phyloP scores from a whole-genome alignment of 768 basidiomycete genomes.

The Chalciporus chontae region DNA sequence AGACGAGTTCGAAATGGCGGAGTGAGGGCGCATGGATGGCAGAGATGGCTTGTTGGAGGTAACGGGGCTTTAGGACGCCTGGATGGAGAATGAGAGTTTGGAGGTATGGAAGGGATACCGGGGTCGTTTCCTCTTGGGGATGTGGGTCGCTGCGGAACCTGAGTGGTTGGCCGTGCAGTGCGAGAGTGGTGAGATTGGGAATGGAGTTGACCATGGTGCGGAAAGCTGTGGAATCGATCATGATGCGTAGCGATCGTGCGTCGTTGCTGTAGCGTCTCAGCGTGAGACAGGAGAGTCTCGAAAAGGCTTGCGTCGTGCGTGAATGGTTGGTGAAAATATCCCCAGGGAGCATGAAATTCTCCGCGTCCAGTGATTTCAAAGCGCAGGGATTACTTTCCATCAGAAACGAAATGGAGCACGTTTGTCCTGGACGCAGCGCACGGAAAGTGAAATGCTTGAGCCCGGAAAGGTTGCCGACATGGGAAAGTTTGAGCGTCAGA shows the following conservation, averaged over 20 bases:
- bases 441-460: slow-evolving; percentile 29
- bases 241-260: slow-evolving; percentile 25
- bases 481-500: slow-evolving; percentile 26
- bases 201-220: slow-evolving; percentile 22
- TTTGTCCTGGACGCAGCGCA: slow-evolving; percentile 30
- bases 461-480: slow-evolving; percentile 14
- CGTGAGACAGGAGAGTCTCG: slow-evolving; percentile 24
- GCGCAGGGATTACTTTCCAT: slow-evolving; percentile 10
- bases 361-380: slow-evolving; percentile 28
- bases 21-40: slow-evolving; percentile 26
- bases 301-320: slow-evolving; percentile 14
- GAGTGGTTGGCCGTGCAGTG: slow-evolving; percentile 28
- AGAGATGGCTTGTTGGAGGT: slow-evolving; percentile 28
- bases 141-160: slow-evolving; percentile 20
- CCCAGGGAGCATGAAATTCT: slow-evolving; percentile 25
- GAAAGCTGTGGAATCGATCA: slow-evolving; percentile 26
- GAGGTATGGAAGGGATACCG: slow-evolving; percentile 23
- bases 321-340: slow-evolving; percentile 16
- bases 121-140: not conserved
- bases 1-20: slow-evolving; percentile 32
- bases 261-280: slow-evolving; percentile 28
- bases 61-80: slow-evolving; percentile 29
- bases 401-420: slow-evolving; percentile 25
- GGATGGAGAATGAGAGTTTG: slow-evolving; percentile 31
- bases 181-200: slow-evolving; percentile 23